These are phyloP conservation scores for Astrephomene gubernaculifera DNA, from an alignment of 139 green algal genomes.

Conservation along the genomic window DNA sequence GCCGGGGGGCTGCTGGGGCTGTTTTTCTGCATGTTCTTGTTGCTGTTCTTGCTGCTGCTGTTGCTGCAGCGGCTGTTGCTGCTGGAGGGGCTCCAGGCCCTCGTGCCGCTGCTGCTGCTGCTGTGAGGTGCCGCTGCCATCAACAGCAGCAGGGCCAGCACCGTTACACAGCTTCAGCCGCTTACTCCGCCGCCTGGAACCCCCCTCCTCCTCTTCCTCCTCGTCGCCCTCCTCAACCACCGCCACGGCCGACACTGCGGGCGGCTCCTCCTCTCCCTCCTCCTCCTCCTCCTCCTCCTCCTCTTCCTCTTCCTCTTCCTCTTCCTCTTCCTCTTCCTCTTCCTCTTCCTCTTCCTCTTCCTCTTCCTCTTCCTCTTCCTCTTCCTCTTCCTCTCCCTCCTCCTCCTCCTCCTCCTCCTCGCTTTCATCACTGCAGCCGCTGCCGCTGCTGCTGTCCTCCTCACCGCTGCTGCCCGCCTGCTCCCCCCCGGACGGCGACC, in stretches of 20 bases:
- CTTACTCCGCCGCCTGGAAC: not conserved
- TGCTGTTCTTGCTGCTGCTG: too few species aligned
- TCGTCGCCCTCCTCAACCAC: not conserved
- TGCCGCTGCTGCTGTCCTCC: not conserved
- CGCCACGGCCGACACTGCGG: not conserved
- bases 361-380: not conserved
- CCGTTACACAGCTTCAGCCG: conserved; percentile 3
- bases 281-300: not conserved
- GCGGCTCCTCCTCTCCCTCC: not conserved
- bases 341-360: not conserved
- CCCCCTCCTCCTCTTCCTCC: not conserved
- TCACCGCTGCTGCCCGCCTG: not conserved
- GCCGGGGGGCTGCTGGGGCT: not conserved
- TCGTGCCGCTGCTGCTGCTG: not conserved
- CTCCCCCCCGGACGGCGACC: not conserved
- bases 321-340: not conserved
- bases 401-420: not conserved
- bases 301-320: not conserved
- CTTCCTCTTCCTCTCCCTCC: not conserved
- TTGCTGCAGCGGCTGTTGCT: not conserved
- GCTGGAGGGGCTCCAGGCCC: too few species aligned
- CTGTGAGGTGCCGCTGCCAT: not conserved
- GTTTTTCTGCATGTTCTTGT: not conserved
- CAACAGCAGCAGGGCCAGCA: not conserved
- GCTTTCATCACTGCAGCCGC: not conserved